Base-by-base conservation (phyloP, 176 grass and related monocot species). In the Stipa capillata region DNA sequence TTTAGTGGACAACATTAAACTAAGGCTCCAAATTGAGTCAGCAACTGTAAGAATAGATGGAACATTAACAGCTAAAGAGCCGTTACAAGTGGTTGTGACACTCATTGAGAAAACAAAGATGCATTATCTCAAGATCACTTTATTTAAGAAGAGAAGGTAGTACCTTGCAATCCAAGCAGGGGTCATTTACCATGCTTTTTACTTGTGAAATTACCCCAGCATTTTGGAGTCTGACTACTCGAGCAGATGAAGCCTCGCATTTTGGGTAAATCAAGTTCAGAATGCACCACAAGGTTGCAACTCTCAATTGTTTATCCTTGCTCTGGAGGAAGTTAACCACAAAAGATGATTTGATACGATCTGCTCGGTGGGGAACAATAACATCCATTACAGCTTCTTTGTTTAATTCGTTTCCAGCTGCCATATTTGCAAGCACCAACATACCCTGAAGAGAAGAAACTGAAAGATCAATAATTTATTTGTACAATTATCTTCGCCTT, bases 151-250 rank as follows among this genome's bases (percentile, higher is more conserved):
- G 69, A 43, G 27, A 44, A 64, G 9, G 50, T 17, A 55, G 7
- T 75, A 97, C 94, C 95, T 97, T 97, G 89, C 92, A 99, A 96
- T 99, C 97, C 65, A 89, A 77, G 71, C 84, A 95, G 49, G 90
- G 90, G 73, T 99, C 97, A 75, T 93, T 85, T 71, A 87, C 81
- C 97, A 99, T 99, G 48, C 59, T 85, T 81, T 89, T 96, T 65
- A 99, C 78, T 82, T 99, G 97, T 73, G 72, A 83, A 72, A 99
- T 87, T 78, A 99, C 80, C 49, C 97, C 97, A 72, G 90, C 64
- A 81, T 73, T 83, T 53, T 89, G 87, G 16, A 99, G 86, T 76
- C 79, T 80, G 21, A 70, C 65, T 73, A 88, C 82, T 65, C 97
- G 77, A 82, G 52, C 70, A 71, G 91, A 82, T 20, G 85, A 83